Base-by-base conservation (phyloP, 2,329 filamentous ascomycete species). In the Cladosporium velox region DNA sequence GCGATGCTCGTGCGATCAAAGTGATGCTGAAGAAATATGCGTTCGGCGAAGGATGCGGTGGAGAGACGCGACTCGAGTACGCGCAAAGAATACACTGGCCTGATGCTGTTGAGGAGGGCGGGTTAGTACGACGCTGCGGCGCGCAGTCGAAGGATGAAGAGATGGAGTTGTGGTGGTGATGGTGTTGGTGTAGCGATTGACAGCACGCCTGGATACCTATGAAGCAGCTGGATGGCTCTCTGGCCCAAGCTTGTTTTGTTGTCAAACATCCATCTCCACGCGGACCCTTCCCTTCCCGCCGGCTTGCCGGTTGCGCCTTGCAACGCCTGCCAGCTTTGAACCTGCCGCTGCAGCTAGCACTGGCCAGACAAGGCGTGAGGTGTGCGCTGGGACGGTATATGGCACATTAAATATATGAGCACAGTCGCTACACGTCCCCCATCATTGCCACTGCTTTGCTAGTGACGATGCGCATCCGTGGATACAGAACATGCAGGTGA, bases 41-140 rank as follows among this genome's bases (percentile, higher is more conserved):
- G 55, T 18, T 34, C 34, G 55, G 30, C 55, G 38, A n/a, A 49
- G 28, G 34, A 55, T 32, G 30, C 24, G 51, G 58, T 34, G 15
- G 28, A 57, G 5, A 47, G 41, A 47, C 10, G 41, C 41, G 41
- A n/a, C 41, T 47, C n/a, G 51, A 12, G 47, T 24, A 51, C 61
- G 61, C 51, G 61, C 61, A 64, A 57, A 64, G 61, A 57, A 63
- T 63, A 63, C 28, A 34, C 34, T 55, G 49, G 59, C 44, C 14
- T 24, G 54, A 18, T 38, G 58, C 55, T 65, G 64, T 52, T 55
- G 64, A 60, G 55, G 51, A 54, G 26, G 55, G 44, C 14, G 32
- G 44, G 64, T 65, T 65, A 65, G 64, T 65, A 54, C 55, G 38
- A 55, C 21, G 52, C 47, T 54, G 18, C 35, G 35, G 8, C 60